These are phyloP conservation scores for Pycnococcus provasolii DNA, from an alignment of 139 green algal genomes.

Conservation along the genomic window DNA sequence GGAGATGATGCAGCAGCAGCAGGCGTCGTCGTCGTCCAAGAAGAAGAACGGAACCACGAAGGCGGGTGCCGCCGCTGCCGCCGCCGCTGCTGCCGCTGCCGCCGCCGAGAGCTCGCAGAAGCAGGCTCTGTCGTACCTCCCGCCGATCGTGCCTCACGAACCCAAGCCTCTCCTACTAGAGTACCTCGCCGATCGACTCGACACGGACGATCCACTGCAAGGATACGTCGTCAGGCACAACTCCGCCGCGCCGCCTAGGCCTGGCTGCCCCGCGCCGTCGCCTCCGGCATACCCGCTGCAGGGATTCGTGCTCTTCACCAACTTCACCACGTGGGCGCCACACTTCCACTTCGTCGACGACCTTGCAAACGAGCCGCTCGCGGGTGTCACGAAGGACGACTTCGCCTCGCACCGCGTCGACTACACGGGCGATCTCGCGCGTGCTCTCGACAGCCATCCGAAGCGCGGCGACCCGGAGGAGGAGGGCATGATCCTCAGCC, in stretches of 20 bases:
- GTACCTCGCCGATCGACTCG: background rate
- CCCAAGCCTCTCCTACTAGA: background rate
- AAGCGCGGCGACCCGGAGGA: background rate
- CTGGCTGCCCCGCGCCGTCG: too few species aligned
- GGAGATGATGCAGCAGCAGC: background rate
- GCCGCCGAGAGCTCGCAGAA: background rate
- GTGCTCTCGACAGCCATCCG: background rate
- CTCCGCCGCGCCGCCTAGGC: too few species aligned
- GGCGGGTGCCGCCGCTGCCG: background rate
- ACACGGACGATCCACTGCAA: background rate
- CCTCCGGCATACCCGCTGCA: background rate
- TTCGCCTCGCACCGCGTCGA: background rate
- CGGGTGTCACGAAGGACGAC: background rate
- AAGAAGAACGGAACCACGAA: background rate
- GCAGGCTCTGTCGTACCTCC: background rate
- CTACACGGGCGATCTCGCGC: conserved; percentile 5
- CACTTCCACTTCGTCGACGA: background rate
- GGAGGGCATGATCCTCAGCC: background rate
- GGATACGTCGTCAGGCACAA: background rate
- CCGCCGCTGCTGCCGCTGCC: background rate
- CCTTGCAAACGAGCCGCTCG: background rate
- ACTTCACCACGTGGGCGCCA: background rate
- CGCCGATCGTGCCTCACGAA: background rate
- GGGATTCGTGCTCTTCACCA: background rate
- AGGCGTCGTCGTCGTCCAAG: background rate